A percentile compares a stretch with the other conserved stretches of the same genome.
Evolutionary conservation across 1,284 basidiomycete genomes (phyloP).

Genomic region (Rhodotorula sp.): DNA sequence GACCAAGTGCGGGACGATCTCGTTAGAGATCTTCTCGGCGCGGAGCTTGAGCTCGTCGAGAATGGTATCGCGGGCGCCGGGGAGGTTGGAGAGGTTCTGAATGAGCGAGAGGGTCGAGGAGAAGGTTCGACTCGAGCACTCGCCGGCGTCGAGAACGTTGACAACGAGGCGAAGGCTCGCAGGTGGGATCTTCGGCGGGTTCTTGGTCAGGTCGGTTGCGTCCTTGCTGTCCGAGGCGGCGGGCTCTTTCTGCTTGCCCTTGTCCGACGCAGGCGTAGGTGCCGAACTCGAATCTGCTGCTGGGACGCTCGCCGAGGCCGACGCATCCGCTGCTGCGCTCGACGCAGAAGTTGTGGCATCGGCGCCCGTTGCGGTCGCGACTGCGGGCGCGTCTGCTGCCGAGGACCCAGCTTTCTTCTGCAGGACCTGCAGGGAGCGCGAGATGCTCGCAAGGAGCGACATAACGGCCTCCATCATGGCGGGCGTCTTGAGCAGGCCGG

Average conservation of each 20-base stretch:
- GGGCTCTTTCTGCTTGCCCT: conserved; percentile 23
- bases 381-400: conserved; percentile 49
- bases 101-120: conserved; percentile 83
- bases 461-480: conserved; percentile 90
- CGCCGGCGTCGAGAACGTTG: conserved; percentile 87
- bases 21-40: conserved; percentile 79
- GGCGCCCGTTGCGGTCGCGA: conserved; percentile 53
- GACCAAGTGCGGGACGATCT: conserved; percentile 69
- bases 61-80: conserved; percentile 80
- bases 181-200: conserved; percentile 77
- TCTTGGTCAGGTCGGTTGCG: conserved; percentile 47
- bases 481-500: conserved; percentile 76
- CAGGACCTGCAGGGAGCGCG: conserved; percentile 64
- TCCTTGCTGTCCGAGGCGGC: background rate
- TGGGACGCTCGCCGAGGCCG: background rate
- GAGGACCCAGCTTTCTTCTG: conserved; percentile 31
- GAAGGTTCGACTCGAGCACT: conserved; percentile 92
- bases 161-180: conserved; percentile 79
- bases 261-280: conserved; percentile 8
- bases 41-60: conserved; percentile 78
- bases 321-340: background rate
- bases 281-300: background rate
- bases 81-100: conserved; percentile 80
- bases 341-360: background rate
- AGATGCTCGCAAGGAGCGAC: conserved; percentile 76